A percentile compares a stretch with the other conserved stretches of the same genome.
phyloP scores from a whole-genome alignment of 495 filamentous ascomycete genomes.

The Cairneyella variabilis region DNA sequence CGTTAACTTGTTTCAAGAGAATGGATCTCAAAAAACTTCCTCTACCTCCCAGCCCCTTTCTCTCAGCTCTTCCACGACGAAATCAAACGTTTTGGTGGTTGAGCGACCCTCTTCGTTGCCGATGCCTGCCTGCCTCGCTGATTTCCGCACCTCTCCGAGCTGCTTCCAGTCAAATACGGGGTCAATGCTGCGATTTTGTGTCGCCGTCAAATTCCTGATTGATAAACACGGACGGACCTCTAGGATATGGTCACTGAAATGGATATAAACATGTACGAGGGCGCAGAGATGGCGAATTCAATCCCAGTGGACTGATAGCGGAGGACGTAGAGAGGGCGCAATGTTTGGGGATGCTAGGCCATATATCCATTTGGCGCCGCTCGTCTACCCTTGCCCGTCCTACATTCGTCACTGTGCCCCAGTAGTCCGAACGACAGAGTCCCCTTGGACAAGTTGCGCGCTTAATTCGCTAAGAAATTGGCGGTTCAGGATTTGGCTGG shows the following conservation, averaged over 20 bases:
- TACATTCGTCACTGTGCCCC: slow-evolving; percentile 21
- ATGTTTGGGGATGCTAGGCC: slow-evolving; percentile 22
- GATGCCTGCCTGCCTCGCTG: too few relatives aligned
- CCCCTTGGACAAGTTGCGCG: too few relatives aligned
- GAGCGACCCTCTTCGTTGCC: too few relatives aligned
- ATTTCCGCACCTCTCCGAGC: too few relatives aligned
- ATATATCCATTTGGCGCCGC: too few relatives aligned
- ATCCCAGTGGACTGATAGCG: slow-evolving; percentile 24
- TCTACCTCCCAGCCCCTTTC: too few relatives aligned
- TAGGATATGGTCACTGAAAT: neutral
- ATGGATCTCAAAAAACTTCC: too few relatives aligned
- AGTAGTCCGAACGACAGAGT: too few relatives aligned
- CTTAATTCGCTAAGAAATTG: neutral
- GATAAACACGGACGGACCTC: neutral
- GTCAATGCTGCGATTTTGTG: neutral
- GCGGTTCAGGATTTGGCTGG: slow-evolving; percentile 8
- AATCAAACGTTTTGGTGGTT: too few relatives aligned
- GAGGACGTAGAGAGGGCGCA: slow-evolving; percentile 14
- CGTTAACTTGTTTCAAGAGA: too few relatives aligned
- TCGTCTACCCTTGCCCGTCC: slow-evolving; percentile 19
- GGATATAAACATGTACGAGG: neutral
- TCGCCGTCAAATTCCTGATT: neutral
- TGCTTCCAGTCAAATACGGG: neutral
- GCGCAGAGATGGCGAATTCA: neutral
- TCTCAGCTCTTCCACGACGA: too few relatives aligned